Percentiles rank a stretch among this genome's conserved stretches.
These are phyloP conservation scores for Lactarius quietus DNA, from an alignment of 768 basidiomycete species.

Conservation along the genomic window DNA sequence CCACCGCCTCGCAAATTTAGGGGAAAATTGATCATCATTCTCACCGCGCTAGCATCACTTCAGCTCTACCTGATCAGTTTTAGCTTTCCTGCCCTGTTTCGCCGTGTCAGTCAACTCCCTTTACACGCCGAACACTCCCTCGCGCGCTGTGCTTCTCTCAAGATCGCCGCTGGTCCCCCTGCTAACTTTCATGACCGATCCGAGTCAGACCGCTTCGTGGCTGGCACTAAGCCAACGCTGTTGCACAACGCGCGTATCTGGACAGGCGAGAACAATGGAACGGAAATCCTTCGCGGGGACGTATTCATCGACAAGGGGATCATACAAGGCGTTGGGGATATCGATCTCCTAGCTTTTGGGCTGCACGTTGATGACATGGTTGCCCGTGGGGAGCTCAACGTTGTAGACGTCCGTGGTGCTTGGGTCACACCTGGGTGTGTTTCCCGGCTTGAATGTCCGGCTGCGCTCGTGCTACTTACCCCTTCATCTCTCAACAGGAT, in stretches of 20 bases:
- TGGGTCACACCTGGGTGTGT: conserved; percentile 76
- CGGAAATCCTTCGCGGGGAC: conserved; percentile 59
- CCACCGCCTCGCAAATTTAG: conserved; percentile 7
- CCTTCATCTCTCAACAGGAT: conserved; percentile 28
- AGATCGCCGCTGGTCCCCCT: conserved; percentile 42
- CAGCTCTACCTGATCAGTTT: conserved; percentile 16
- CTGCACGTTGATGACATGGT: conserved; percentile 25
- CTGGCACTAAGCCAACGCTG: conserved; percentile 58
- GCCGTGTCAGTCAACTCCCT: conserved; percentile 1
- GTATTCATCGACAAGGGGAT: conserved; percentile 68
- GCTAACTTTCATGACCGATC: conserved; percentile 45
- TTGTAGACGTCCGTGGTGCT: conserved; percentile 59
- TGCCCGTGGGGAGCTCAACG: conserved; percentile 32
- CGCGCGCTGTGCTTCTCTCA: conserved; percentile 41
- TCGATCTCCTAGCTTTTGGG: conserved; percentile 32
- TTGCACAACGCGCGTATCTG: conserved; percentile 79
- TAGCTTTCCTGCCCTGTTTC: conserved; percentile 9
- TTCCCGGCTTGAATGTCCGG: not conserved
- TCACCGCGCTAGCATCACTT: conserved; percentile 3
- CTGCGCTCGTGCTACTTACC: not conserved
- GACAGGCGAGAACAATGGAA: conserved; percentile 72
- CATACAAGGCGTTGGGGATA: conserved; percentile 52
- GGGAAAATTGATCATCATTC: conserved; percentile 6
- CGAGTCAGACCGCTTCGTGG: conserved; percentile 62
- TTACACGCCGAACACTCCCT: conserved; percentile 17